Evolutionary conservation across 768 basidiomycete species (phyloP).

Genomic region (Agaricus sinodeliciosus): DNA sequence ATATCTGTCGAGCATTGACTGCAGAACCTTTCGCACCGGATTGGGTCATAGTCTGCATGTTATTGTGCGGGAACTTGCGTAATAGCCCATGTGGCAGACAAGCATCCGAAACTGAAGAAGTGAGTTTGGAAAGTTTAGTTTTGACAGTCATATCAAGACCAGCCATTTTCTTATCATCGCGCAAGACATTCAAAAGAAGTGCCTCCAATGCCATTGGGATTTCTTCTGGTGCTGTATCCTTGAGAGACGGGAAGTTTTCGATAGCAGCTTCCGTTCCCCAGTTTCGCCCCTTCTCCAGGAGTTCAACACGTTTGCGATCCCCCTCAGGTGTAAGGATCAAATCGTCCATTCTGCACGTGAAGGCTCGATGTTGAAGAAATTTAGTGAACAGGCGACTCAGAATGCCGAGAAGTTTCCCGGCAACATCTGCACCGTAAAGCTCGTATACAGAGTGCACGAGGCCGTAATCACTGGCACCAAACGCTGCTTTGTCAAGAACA

Average conservation of each 20-base stretch:
- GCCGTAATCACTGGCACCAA: slow-evolving; percentile 93
- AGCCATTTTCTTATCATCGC: slow-evolving; percentile 96
- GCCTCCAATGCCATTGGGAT: slow-evolving; percentile 48
- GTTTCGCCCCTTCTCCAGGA: slow-evolving; percentile 60
- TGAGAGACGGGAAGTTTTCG: slow-evolving; percentile 81
- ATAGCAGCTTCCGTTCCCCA: slow-evolving; percentile 86
- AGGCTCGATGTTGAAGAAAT: slow-evolving; percentile 93
- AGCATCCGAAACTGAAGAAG: slow-evolving; percentile 82
- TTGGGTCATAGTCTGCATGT: slow-evolving; percentile 99
- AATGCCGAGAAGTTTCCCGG: slow-evolving; percentile 88
- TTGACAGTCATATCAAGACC: slow-evolving; percentile 92
- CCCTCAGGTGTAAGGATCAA: slow-evolving; percentile 82
- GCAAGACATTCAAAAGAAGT: slow-evolving; percentile 85
- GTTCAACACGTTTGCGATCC: slow-evolving; percentile 57
- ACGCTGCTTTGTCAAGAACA: slow-evolving; percentile 94
- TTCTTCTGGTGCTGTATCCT: slow-evolving; percentile 41
- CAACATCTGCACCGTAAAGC: slow-evolving; percentile 83
- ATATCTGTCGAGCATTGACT: slow-evolving; percentile 96
- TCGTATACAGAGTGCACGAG: slow-evolving; percentile 97
- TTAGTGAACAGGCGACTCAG: slow-evolving; percentile 95
- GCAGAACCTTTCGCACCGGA: slow-evolving; percentile 98
- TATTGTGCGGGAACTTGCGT: slow-evolving; percentile 93
- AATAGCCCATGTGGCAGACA: slow-evolving; percentile 83
- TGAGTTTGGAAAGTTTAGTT: slow-evolving; percentile 77
- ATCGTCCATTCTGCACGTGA: slow-evolving; percentile 99